Percentiles rank a stretch among this genome's conserved stretches.
Conservation (phyloP, 1,284 basidiomycete genomes). For the Cutaneotrichosporon sp. region DNA sequence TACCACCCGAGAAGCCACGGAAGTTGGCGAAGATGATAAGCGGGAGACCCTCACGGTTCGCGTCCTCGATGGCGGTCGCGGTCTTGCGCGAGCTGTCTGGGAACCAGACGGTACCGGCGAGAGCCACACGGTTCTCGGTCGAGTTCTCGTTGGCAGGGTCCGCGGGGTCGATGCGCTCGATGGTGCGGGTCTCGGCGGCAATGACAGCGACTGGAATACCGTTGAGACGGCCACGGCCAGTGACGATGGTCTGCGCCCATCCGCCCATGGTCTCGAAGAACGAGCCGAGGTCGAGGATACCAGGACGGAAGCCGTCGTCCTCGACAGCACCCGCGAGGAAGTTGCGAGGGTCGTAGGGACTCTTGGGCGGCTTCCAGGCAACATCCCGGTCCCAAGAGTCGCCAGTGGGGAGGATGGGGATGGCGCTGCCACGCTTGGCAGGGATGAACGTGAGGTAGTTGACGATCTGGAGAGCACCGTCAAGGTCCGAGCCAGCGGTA, state of each 20-base stretch:
- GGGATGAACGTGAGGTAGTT: slow-evolving; percentile 96
- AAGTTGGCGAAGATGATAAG: slow-evolving; percentile 99
- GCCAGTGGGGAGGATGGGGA: slow-evolving; percentile 68
- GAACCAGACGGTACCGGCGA: slow-evolving; percentile 99
- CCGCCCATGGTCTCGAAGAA: slow-evolving; percentile 68
- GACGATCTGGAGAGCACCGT: slow-evolving; percentile 88
- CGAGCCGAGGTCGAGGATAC: slow-evolving; percentile 95
- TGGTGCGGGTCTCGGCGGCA: slow-evolving; percentile 83
- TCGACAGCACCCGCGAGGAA: slow-evolving; percentile 92
- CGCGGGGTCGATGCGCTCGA: slow-evolving; percentile 94
- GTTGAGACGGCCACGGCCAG: slow-evolving; percentile 92
- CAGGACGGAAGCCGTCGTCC: slow-evolving; percentile 73
- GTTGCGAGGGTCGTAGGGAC: slow-evolving; percentile 95
- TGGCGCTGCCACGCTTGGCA: slow-evolving; percentile 65
- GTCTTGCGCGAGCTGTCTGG: slow-evolving; percentile 99
- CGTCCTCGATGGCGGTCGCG: slow-evolving; percentile 97
- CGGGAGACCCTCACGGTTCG: slow-evolving; percentile 94
- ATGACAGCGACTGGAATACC: slow-evolving; percentile 98
- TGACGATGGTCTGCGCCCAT: slow-evolving; percentile 94
- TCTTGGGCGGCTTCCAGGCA: slow-evolving; percentile 85
- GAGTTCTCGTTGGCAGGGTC: slow-evolving; percentile 99
- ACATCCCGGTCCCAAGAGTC: slow-evolving; percentile 94
- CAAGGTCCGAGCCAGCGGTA: slow-evolving; percentile 88
- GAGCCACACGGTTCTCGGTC: slow-evolving; percentile 97
- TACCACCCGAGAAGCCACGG: slow-evolving; percentile 98